Evolutionary conservation across 495 filamentous ascomycete genomes (phyloP).

Genomic region (Jackrogersella minutella): DNA sequence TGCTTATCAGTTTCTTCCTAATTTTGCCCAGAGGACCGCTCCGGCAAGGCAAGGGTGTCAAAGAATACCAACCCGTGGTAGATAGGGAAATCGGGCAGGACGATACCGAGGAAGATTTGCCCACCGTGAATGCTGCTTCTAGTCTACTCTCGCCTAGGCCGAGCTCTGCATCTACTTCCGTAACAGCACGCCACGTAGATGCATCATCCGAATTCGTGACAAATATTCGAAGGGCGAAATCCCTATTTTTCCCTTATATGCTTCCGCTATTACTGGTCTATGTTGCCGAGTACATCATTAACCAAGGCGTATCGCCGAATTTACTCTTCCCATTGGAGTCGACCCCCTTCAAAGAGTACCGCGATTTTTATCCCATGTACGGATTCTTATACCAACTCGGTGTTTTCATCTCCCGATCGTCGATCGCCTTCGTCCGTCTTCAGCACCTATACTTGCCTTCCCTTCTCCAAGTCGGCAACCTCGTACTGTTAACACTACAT

Average conservation of each 20-base stretch:
- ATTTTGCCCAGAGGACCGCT: constrained; percentile 74
- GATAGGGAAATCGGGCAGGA: constrained; percentile 55
- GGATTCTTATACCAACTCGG: constrained; percentile 91
- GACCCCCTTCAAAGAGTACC: constrained; percentile 80
- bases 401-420: constrained; percentile 93
- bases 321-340: constrained; percentile 81
- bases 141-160: constrained; percentile 50
- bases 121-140: constrained; percentile 41
- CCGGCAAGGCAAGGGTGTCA: constrained; percentile 40
- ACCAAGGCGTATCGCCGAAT: constrained; percentile 89
- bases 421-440: constrained; percentile 83
- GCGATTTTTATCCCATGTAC: constrained; percentile 91
- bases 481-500: constrained; percentile 76
- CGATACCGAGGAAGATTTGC: constrained; percentile 46
- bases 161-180: constrained; percentile 42
- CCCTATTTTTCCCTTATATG: constrained; percentile 71
- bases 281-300: constrained; percentile 95
- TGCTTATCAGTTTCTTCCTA: constrained; percentile 85
- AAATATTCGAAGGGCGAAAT: constrained; percentile 54
- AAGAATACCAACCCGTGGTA: constrained; percentile 54
- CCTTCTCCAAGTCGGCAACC: constrained; percentile 82
- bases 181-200: constrained; percentile 26
- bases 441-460: constrained; percentile 83
- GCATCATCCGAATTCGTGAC: constrained; percentile 51
- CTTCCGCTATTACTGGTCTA: constrained; percentile 91